Evolutionary conservation across 495 filamentous ascomycete genomes (phyloP), one percentile per base, ranked within the genome.

Genomic region (Tuber borchii): DNA sequence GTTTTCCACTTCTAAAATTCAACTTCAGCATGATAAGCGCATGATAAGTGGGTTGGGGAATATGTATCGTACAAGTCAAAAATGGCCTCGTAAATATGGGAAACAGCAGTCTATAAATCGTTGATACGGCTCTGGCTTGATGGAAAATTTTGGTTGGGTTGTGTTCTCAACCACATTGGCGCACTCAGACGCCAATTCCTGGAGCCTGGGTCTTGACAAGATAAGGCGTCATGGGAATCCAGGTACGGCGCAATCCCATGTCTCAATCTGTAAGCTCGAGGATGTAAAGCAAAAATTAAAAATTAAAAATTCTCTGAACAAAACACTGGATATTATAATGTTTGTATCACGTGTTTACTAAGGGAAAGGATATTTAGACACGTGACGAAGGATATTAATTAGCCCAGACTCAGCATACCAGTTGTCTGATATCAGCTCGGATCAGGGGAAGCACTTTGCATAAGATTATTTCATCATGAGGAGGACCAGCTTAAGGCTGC

Each of bases 361-460:
- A 31, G 56, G 26, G 26, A 65, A 16, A 17, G 56, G 26, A 19
- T 14, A 2, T 31, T 16, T 65, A 31, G 56, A 65, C 56, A 65
- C 56, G 34, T 65, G 56, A 65, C 56, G 26, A 17, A 65, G 14
- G 56, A 26, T 34, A 34, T 65, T 65, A 65, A 65, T 65, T 26
- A 26, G 14, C 56, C 10, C 26, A 65, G 56, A 65, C 56, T 65
- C 56, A 65, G 26, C 51, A 61, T 61, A 31, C 51, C 51, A n/a
- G n/a, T 61, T 61, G 51, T 61, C 51, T 61, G n/a, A 61, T 61
- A 61, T 61, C 51, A 61, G 51, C 51, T 61, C 51, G 51, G 51
- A 61, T 61, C 51, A 61, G 51, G 51, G n/a, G 51, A 61, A 61
- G 31, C n/a, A 12, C 10, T 61, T 61, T 61, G 51, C n/a, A 31